Percentiles rank a stretch among this genome's conserved stretches.
Conservation (phyloP, 1,139 yeast genomes). For the Pichia sp. region DNA sequence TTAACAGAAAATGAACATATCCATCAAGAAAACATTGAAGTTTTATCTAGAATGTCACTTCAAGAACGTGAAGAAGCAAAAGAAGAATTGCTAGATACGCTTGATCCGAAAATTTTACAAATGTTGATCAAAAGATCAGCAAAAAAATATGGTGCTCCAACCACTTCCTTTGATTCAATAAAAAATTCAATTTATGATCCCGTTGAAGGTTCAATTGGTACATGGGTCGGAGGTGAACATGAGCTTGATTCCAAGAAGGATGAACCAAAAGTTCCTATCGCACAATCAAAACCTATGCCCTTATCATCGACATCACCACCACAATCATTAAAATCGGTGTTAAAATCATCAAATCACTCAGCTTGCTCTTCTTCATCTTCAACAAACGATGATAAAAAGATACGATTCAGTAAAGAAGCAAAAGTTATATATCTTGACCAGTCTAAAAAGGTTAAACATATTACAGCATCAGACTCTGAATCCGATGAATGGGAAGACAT, state of each 20-base stretch:
- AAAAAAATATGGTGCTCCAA: conserved; percentile 32
- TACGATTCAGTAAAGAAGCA: conserved; percentile 38
- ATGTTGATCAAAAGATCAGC: conserved; percentile 33
- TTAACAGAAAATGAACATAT: conserved; percentile 62
- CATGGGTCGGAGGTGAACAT: conserved; percentile 62
- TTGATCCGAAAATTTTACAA: conserved; percentile 65
- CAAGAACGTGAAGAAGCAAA: conserved; percentile 61
- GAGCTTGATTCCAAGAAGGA: conserved; percentile 15
- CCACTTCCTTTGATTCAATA: neutral
- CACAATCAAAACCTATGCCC: neutral
- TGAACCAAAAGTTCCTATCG: neutral
- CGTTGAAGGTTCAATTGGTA: conserved; percentile 55
- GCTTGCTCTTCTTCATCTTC: no score
- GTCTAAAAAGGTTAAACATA: conserved; percentile 20
- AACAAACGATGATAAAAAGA: conserved; percentile 24
- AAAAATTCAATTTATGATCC: conserved; percentile 33
- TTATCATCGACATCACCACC: neutral
- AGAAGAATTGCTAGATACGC: conserved; percentile 55
- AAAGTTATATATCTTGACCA: conserved; percentile 38
- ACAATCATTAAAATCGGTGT: conserved; percentile 1
- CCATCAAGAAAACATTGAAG: conserved; percentile 66
- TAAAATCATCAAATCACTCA: neutral
- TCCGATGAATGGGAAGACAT: conserved; percentile 29
- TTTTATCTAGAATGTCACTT: conserved; percentile 54
- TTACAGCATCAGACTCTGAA: conserved; percentile 11